phyloP scores from a whole-genome alignment of 805 yeast species.

The Metschnikowia santaceciliae region DNA sequence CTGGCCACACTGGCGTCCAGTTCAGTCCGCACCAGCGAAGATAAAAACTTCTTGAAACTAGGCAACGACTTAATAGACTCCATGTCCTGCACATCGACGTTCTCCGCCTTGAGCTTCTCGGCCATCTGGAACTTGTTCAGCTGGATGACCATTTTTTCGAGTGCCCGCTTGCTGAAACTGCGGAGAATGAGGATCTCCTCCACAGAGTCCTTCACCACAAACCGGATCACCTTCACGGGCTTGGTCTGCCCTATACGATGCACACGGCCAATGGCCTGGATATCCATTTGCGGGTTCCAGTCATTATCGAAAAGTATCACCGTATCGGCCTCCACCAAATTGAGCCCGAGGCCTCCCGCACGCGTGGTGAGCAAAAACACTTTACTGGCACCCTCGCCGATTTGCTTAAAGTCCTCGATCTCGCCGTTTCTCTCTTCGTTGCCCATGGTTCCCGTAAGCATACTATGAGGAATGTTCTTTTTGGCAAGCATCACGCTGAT shows the following conservation, averaged over 20 bases:
- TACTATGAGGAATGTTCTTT: constrained; percentile 43
- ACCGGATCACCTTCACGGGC: constrained; percentile 79
- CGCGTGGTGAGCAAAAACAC: constrained; percentile 82
- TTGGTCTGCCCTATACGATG: constrained; percentile 88
- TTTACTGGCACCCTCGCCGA: constrained; percentile 19
- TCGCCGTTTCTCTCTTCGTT: constrained; percentile 64
- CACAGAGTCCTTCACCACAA: constrained; percentile 72
- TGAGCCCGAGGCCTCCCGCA: constrained; percentile 93
- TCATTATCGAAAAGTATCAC: constrained; percentile 89
- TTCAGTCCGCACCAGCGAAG: not conserved
- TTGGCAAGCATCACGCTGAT: constrained; percentile 68
- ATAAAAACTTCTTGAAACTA: not conserved
- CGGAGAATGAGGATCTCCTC: constrained; percentile 78
- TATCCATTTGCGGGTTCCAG: constrained; percentile 96
- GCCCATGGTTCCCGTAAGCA: constrained; percentile 73
- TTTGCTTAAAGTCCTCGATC: constrained; percentile 48
- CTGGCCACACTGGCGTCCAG: not conserved
- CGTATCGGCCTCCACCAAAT: constrained; percentile 81
- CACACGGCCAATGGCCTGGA: constrained; percentile 94
- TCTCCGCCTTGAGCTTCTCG: constrained; percentile 26
- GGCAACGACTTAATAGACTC: constrained; percentile 13
- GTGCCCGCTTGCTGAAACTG: constrained; percentile 74
- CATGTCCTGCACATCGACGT: constrained; percentile 12
- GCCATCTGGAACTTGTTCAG: constrained; percentile 32
- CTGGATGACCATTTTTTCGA: constrained; percentile 64